Evolutionary conservation across 2,329 filamentous ascomycete species (phyloP), one percentile per base, ranked within the genome.

Genomic region (Myriosclerotinia curreyana): DNA sequence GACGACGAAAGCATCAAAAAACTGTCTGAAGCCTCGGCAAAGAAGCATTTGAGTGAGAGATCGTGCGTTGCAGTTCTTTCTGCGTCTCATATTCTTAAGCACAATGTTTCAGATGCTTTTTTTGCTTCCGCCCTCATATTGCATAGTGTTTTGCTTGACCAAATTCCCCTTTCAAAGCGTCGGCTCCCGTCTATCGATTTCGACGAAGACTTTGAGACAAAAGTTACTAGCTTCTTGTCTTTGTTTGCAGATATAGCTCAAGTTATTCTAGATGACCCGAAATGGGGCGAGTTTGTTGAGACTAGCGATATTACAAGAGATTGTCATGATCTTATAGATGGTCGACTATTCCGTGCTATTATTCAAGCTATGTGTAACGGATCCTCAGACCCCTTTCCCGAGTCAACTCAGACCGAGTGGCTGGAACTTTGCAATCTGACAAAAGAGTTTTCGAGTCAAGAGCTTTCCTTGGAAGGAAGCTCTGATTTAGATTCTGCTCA

Each of bases 251-350:
- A 64, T 11, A 66, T 71, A n/a, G 65, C 70, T 70, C 25, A 76
- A 74, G 25, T 65, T 68, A 56, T 71, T 64, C 36, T 83, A 75
- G 78, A 69, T 62, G 59, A 69, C 70, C 15, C 71, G 20, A 66
- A 54, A 59, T 73, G 69, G 71, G 60, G 64, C 14, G 61, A 68
- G 2, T 65, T 72, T 25, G 65, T 71, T 49, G 65, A 70, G 42
- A 62, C 66, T 12, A 66, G 71, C 54, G 65, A 67, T 9, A 53
- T 70, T 22, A 67, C 65, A 12, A 80, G 78, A 68, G 81, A 86
- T 70, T 71, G 85, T 7, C 77, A 77, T 20, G 85, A 87, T 71
- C 73, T 83, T 7, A 71, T 86, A 17, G 84, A 87, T 72, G 84
- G 84, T 8, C 77, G 83, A 48, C 69, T 83, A 7, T 70, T 75